Percentiles rank a stretch among this genome's conserved stretches.
Conservation (phyloP, 2,329 filamentous ascomycete species). For the Orbilia oligospora region DNA sequence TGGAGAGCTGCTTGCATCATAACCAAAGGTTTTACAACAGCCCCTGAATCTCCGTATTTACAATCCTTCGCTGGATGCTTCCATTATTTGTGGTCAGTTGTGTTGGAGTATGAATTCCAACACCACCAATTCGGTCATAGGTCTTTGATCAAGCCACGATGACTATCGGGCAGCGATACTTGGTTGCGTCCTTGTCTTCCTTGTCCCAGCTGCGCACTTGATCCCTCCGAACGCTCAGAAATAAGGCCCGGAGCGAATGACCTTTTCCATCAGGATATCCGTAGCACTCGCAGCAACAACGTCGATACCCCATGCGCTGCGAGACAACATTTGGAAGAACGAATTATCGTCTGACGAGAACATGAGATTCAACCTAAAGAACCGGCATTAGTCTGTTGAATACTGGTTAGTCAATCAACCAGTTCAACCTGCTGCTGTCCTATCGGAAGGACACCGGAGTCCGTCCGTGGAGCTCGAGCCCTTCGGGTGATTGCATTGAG, state of each 20-base stretch:
- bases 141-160: background rate
- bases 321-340: background rate
- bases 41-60: too few relatives aligned
- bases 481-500: slow-evolving; percentile 8
- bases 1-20: too few relatives aligned
- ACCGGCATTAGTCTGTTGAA: background rate
- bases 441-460: slow-evolving; percentile 8
- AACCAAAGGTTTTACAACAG: too few relatives aligned
- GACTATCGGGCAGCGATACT: background rate
- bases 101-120: slow-evolving; percentile 6
- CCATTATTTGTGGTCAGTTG: background rate
- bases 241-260: background rate
- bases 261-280: background rate
- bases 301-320: background rate
- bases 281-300: background rate
- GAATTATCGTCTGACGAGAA: background rate
- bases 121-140: background rate
- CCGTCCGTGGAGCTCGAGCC: slow-evolving; percentile 6
- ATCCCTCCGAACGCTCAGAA: background rate
- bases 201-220: background rate
- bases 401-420: background rate
- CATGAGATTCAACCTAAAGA: background rate
- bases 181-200: too few relatives aligned
- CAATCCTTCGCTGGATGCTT: too few relatives aligned
- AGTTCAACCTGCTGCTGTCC: background rate